A percentile compares a stretch with the other conserved stretches of the same genome.
Evolutionary conservation across 805 yeast species (phyloP).

Genomic region (Cyberlindnera maritima): DNA sequence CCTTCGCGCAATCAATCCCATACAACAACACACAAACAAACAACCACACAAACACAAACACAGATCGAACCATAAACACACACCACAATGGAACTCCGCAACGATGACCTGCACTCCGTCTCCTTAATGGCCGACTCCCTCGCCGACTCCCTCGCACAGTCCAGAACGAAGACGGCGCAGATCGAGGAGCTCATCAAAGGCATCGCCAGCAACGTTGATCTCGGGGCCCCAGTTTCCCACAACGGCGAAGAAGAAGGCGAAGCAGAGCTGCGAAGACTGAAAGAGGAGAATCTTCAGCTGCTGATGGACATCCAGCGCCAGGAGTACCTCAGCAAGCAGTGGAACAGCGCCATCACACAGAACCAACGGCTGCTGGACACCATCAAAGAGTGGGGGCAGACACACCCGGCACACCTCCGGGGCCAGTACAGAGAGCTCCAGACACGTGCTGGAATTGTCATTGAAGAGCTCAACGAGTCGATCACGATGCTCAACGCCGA

Average conservation of each 20-base stretch:
- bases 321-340: conserved; percentile 29
- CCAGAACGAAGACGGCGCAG: conserved; percentile 14
- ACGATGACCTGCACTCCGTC: conserved; percentile 23
- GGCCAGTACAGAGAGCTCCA: not conserved
- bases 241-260: not conserved
- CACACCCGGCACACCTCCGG: not conserved
- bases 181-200: conserved; percentile 20
- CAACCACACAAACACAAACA: too few species aligned
- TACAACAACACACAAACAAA: too few species aligned
- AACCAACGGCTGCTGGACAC: conserved; percentile 28
- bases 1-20: too few species aligned
- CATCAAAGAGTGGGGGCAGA: conserved; percentile 5
- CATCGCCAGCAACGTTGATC: conserved; percentile 20
- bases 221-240: too few species aligned
- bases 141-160: conserved; percentile 11
- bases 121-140: conserved; percentile 15
- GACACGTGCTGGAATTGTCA: not conserved
- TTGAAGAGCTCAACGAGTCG: conserved; percentile 2
- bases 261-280: conserved; percentile 8
- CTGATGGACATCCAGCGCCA: conserved; percentile 33
- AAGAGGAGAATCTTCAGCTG: conserved; percentile 28
- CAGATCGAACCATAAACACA: too few species aligned
- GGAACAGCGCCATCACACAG: conserved; percentile 27
- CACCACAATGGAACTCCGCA: conserved; percentile 16
- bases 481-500: conserved; percentile 1